A percentile compares a stretch with the other conserved stretches of the same genome.
These are phyloP conservation scores for Wickerhamiella azyma DNA, from an alignment of 805 yeast species.

Conservation along the genomic window DNA sequence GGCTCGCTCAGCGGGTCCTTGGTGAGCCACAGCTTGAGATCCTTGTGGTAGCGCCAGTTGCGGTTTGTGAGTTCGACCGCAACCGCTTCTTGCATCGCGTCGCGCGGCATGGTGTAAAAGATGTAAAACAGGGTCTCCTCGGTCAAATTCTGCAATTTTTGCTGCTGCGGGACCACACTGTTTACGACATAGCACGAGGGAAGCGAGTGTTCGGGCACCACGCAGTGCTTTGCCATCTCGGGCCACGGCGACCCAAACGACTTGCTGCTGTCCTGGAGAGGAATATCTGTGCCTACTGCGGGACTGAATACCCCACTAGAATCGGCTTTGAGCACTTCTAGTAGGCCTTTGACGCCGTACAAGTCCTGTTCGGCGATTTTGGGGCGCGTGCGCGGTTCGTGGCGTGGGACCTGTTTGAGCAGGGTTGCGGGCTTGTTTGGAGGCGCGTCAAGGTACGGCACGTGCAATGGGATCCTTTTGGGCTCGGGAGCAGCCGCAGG, in stretches of 20 bases:
- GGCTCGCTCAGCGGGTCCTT: conserved; percentile 88
- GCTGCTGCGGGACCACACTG: conserved; percentile 33
- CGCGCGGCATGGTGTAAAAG: conserved; percentile 87
- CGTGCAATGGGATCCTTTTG: not conserved
- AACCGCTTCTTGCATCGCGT: conserved; percentile 83
- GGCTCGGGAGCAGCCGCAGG: too few relatives aligned
- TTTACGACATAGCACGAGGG: conserved; percentile 43
- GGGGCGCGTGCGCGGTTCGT: not conserved
- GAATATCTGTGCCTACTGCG: conserved; percentile 64
- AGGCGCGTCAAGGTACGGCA: conserved; percentile 5
- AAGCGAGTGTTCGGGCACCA: conserved; percentile 64
- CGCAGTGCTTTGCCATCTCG: conserved; percentile 79
- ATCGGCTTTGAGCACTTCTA: conserved; percentile 47
- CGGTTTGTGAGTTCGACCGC: conserved; percentile 81
- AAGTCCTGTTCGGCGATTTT: conserved; percentile 35
- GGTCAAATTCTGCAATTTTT: conserved; percentile 39
- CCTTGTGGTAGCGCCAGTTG: conserved; percentile 96
- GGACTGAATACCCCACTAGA: conserved; percentile 48
- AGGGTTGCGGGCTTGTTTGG: conserved; percentile 1
- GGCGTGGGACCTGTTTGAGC: not conserved
- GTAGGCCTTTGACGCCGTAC: conserved; percentile 56
- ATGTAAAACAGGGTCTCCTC: conserved; percentile 91
- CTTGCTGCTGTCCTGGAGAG: conserved; percentile 38
- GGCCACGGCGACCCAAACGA: conserved; percentile 89
- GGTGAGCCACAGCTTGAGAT: conserved; percentile 90